phyloP scores from a whole-genome alignment of 768 basidiomycete species.

The Leccinellum albellum region DNA sequence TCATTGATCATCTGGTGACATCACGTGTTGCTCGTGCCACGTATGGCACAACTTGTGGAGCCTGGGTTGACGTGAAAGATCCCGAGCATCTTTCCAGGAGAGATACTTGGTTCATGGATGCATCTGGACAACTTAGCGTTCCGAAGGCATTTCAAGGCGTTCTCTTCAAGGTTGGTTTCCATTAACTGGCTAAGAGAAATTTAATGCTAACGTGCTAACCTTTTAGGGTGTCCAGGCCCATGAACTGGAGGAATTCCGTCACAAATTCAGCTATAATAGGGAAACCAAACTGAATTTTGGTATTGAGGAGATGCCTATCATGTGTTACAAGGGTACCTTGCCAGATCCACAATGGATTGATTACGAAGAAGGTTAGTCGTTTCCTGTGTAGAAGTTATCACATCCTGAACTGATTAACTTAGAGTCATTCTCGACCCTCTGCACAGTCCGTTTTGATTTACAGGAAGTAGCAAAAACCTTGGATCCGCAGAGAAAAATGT shows the following conservation, averaged over 20 bases:
- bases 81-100: constrained; percentile 9
- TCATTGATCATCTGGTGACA: constrained; percentile 41
- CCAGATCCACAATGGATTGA: constrained; percentile 14
- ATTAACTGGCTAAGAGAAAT: background rate
- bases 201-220: background rate
- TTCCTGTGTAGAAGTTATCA: background rate
- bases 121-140: background rate
- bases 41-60: constrained; percentile 50
- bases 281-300: background rate
- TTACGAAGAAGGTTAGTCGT: background rate
- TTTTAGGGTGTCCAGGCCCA: constrained; percentile 7
- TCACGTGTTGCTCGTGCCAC: constrained; percentile 42
- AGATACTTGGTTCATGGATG: constrained; percentile 1
- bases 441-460: constrained; percentile 4
- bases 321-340: constrained; percentile 12
- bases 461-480: constrained; percentile 2
- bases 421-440: constrained; percentile 15
- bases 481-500: background rate
- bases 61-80: background rate
- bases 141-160: constrained; percentile 5
- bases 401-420: background rate
- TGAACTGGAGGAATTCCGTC: constrained; percentile 15
- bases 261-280: background rate
- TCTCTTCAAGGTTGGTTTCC: constrained; percentile 7
- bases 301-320: background rate